These are phyloP conservation scores for Pezicula radicicola DNA, from an alignment of 2,329 filamentous ascomycete genomes.

Conservation along the genomic window DNA sequence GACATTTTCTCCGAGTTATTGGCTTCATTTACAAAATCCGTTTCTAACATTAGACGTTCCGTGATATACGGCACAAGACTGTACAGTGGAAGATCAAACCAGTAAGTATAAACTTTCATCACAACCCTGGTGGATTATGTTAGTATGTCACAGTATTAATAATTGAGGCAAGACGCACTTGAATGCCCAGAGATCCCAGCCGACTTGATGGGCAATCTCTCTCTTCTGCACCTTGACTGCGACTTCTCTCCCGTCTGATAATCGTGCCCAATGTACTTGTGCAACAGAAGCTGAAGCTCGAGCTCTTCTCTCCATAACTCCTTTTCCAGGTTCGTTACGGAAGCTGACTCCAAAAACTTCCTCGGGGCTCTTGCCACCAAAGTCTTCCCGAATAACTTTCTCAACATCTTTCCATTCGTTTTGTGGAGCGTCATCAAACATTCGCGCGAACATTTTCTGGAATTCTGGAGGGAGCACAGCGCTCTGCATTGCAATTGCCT, in stretches of 20 bases:
- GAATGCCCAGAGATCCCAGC: slow-evolving; percentile 95
- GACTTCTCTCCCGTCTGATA: slow-evolving; percentile 85
- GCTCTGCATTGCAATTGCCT: slow-evolving; percentile 98
- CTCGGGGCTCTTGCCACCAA: slow-evolving; percentile 77
- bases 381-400: slow-evolving; percentile 82
- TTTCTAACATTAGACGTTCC: slow-evolving; percentile 88
- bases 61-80: slow-evolving; percentile 88
- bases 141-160: slow-evolving; percentile 13
- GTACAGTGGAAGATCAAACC: slow-evolving; percentile 92
- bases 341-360: slow-evolving; percentile 93
- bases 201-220: slow-evolving; percentile 86
- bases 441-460: slow-evolving; percentile 89
- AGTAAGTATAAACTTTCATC: slow-evolving; percentile 75
- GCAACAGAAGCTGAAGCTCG: slow-evolving; percentile 80
- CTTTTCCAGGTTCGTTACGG: slow-evolving; percentile 57
- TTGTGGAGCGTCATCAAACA: slow-evolving; percentile 98
- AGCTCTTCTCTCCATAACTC: slow-evolving; percentile 68
- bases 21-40: slow-evolving; percentile 91
- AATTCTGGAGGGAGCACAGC: slow-evolving; percentile 92
- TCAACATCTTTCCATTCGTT: slow-evolving; percentile 85
- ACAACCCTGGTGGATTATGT: slow-evolving; percentile 57
- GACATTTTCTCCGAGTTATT: slow-evolving; percentile 85
- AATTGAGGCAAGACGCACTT: slow-evolving; percentile 49
- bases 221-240: slow-evolving; percentile 96
- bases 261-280: slow-evolving; percentile 90